Evolutionary conservation across 371 early-diverging fungal species (phyloP), one percentile per base, ranked within the genome.

Genomic region (Rhizopus sp.): DNA sequence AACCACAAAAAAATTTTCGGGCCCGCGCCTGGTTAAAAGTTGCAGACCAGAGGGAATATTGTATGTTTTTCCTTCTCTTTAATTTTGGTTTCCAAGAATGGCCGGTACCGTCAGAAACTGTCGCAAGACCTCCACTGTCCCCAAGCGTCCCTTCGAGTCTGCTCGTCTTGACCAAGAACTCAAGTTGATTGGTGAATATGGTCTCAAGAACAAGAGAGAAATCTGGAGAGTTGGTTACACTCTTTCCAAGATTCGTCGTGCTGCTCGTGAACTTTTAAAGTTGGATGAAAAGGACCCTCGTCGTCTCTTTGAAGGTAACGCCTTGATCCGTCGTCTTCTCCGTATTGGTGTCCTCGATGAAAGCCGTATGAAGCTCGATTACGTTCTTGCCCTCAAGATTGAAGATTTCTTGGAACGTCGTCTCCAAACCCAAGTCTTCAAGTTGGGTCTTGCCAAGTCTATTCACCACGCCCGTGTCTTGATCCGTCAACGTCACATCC

Each of bases 401-500:
- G 96, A 96, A 83, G 93, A 97, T 76, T 99, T 99, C 85, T 86
- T 99, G 86, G 98, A 99, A 84, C 93, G 99, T 71, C 93, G 99
- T 73, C 93, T 99, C 67, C 99, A 99, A 86, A 96, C 98, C 72
- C 96, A 95, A 86, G 99, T 99, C 64, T 97, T 96, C 92, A 95
- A 96, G 90, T 86, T 91, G 58, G 99, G 99, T 63, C 85, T 99
- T 60, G 99, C 99, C 82, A 97, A 94, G 88, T 96, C 96, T 62
- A 94, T 99, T 71, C 99, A 99, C 88, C 98, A 99, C 81, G 99
- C 99, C 57, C 95, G 99, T 87, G 96, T 96, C 72, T 82, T 99
- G 72, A 99, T 99, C 84, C 91, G 93, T 69, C 97, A 96, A 80
- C 90, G 93, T 65, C 99, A 99, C 90, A 99, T 99, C 80, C 93